Percentiles rank a stretch among this genome's conserved stretches.
phyloP scores from a whole-genome alignment of 1,284 basidiomycete species.

The Coniferiporia sulphurascens region DNA sequence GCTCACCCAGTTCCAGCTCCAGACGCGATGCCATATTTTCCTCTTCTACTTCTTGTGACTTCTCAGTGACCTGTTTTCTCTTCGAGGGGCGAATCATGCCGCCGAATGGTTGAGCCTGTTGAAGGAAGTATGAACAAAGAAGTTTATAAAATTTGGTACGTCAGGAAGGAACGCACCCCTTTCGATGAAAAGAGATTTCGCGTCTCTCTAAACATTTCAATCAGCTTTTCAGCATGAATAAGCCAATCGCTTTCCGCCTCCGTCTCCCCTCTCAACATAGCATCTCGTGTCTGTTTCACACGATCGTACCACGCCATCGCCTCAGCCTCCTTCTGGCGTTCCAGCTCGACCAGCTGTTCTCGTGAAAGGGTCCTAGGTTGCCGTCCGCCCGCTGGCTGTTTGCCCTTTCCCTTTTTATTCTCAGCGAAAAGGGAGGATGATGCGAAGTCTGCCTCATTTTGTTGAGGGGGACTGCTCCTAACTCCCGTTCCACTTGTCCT shows the following conservation, averaged over 20 bases:
- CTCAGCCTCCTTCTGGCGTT: constrained; percentile 59
- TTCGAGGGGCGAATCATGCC: neutral
- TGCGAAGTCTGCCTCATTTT: constrained; percentile 24
- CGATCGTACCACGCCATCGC: constrained; percentile 46
- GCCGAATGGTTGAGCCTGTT: constrained; percentile 25
- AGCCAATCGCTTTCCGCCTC: constrained; percentile 68
- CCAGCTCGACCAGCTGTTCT: constrained; percentile 53
- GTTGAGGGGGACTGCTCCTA: constrained; percentile 2
- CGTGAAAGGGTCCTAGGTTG: constrained; percentile 43
- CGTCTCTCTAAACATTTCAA: constrained; percentile 87
- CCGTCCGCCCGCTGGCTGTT: constrained; percentile 30
- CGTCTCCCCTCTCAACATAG: constrained; percentile 33
- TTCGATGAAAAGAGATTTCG: constrained; percentile 64
- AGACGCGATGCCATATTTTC: constrained; percentile 37
- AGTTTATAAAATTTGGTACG: neutral
- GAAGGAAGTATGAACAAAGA: neutral
- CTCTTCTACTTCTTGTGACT: constrained; percentile 31
- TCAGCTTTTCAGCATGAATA: constrained; percentile 75
- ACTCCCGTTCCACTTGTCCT: constrained; percentile 30
- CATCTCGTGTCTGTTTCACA: constrained; percentile 43
- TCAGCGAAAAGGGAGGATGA: constrained; percentile 59
- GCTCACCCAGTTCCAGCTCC: constrained; percentile 22
- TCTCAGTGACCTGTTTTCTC: neutral
- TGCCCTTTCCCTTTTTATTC: constrained; percentile 31
- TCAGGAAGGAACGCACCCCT: constrained; percentile 2